A percentile compares a stretch with the other conserved stretches of the same genome.
phyloP scores from a whole-genome alignment of 345 rosid genomes.

The Anastatica hierochuntica region DNA sequence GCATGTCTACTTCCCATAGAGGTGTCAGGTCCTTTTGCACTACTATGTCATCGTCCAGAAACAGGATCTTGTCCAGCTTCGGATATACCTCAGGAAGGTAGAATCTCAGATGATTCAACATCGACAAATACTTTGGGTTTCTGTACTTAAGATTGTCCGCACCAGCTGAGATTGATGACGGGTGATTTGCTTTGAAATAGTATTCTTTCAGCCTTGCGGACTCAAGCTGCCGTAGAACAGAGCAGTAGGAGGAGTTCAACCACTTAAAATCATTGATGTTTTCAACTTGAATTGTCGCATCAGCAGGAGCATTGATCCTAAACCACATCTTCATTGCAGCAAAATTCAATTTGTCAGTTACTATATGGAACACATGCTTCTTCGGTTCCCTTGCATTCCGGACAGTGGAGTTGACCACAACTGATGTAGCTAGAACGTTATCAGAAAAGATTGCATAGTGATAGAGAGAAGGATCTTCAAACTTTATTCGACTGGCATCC shows the following conservation, averaged over 20 bases:
- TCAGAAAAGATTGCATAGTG: constrained; percentile 97
- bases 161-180: constrained; percentile 54
- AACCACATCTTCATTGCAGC: constrained; percentile 88
- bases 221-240: constrained; percentile 75
- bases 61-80: constrained; percentile 62
- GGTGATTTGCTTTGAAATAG: constrained; percentile 73
- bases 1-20: constrained; percentile 63
- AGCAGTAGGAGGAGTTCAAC: constrained; percentile 81
- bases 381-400: constrained; percentile 58
- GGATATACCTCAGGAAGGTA: constrained; percentile 85
- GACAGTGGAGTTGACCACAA: constrained; percentile 84
- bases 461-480: constrained; percentile 69
- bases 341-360: constrained; percentile 75
- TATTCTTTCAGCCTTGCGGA: constrained; percentile 75
- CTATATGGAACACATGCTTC: constrained; percentile 89
- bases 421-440: constrained; percentile 89
- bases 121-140: constrained; percentile 76
- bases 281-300: constrained; percentile 54
- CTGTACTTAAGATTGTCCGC: constrained; percentile 75
- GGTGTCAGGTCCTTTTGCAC: constrained; percentile 80
- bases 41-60: constrained; percentile 80
- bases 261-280: constrained; percentile 71
- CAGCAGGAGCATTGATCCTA: constrained; percentile 41
- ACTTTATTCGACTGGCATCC: constrained; percentile 33
- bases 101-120: constrained; percentile 84